Evolutionary conservation across 306 rosid species (phyloP).

Genomic region (Aeschynomene evenia): DNA sequence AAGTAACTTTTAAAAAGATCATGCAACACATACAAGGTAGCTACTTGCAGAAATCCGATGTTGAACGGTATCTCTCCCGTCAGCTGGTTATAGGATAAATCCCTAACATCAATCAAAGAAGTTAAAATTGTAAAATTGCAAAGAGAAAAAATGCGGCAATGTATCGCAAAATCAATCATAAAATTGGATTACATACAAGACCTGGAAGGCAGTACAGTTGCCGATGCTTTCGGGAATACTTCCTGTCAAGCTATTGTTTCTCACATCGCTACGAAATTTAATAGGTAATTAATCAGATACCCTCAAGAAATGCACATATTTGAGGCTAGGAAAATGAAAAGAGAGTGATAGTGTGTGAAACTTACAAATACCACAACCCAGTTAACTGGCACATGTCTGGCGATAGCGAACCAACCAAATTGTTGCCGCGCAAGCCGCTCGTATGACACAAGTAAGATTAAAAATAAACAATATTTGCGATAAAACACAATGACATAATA

Average conservation of each 20-base stretch:
- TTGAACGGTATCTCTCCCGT: constrained; percentile 87
- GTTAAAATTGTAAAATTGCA: background rate
- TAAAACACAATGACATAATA: background rate
- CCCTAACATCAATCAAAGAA: constrained; percentile 49
- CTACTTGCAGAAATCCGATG: constrained; percentile 89
- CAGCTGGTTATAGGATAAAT: constrained; percentile 74
- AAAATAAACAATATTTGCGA: background rate
- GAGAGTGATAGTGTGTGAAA: constrained; percentile 20
- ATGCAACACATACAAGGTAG: constrained; percentile 64
- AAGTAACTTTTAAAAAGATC: background rate
- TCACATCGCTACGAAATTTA: constrained; percentile 71
- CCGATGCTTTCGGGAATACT: constrained; percentile 84
- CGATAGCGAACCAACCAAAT: constrained; percentile 78
- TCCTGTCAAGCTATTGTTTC: constrained; percentile 90
- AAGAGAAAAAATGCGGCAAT: background rate
- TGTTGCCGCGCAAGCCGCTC: constrained; percentile 94
- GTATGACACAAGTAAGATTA: background rate
- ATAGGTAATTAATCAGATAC: background rate
- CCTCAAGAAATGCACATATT: background rate
- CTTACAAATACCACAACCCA: constrained; percentile 99
- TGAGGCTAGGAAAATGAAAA: background rate
- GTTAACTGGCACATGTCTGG: constrained; percentile 96
- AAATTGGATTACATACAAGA: constrained; percentile 73
- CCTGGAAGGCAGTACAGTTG: constrained; percentile 96
- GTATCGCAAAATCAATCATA: background rate